phyloP scores from a whole-genome alignment of 768 basidiomycete genomes.

The Podaxis sp. region DNA sequence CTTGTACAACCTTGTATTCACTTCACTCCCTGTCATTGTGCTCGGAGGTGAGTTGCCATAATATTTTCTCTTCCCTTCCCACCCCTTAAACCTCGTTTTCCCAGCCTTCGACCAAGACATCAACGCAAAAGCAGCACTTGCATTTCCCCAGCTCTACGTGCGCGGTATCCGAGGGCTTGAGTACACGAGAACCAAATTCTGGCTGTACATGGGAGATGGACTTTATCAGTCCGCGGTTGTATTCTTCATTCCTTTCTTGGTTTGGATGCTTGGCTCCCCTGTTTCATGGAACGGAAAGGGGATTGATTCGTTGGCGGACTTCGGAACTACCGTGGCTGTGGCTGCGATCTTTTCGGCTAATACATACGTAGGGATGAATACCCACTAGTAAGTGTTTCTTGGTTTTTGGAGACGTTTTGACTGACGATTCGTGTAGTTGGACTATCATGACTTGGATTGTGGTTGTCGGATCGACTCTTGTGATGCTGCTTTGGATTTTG shows the following conservation, averaged over 20 bases:
- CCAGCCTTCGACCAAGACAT: constrained; percentile 94
- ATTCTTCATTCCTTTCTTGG: constrained; percentile 81
- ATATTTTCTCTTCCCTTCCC: neutral
- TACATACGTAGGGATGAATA: constrained; percentile 85
- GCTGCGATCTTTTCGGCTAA: constrained; percentile 88
- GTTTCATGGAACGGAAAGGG: constrained; percentile 75
- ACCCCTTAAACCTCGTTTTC: constrained; percentile 10
- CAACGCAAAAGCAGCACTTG: constrained; percentile 82
- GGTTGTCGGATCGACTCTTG: constrained; percentile 72
- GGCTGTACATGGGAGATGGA: constrained; percentile 93
- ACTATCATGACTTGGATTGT: constrained; percentile 82
- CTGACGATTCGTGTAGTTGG: constrained; percentile 49
- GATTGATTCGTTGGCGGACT: constrained; percentile 78
- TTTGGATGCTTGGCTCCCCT: constrained; percentile 61
- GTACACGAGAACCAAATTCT: constrained; percentile 89
- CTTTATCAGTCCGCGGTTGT: constrained; percentile 88
- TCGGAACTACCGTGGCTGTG: constrained; percentile 88
- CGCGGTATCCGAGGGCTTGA: constrained; percentile 92
- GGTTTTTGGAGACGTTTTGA: constrained; percentile 12
- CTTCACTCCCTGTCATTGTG: constrained; percentile 86
- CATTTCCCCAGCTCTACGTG: constrained; percentile 94
- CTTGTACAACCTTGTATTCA: constrained; percentile 89
- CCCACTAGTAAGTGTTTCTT: constrained; percentile 67
- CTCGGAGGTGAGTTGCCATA: constrained; percentile 64
- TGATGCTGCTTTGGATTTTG: constrained; percentile 84